Evolutionary conservation across 805 yeast genomes (phyloP), one percentile per base, ranked within the genome.

Genomic region (Starmera quercuum): DNA sequence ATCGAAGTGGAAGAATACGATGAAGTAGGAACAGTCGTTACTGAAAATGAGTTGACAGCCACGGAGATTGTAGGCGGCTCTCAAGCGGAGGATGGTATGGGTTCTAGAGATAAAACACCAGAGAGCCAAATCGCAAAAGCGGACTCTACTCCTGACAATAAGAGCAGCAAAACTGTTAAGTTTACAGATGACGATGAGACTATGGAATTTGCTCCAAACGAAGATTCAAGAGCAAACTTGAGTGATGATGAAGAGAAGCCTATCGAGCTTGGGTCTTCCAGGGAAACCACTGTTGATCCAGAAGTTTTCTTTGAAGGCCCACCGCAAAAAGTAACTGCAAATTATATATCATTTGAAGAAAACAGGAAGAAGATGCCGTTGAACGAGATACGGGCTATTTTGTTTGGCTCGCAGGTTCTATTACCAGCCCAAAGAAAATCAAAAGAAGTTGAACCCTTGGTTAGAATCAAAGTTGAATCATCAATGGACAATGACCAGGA

Each of bases 341-440:
- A 78, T 44, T 61, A 61, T 26, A 53, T 85, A 0, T 64, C 73
- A 2, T 59, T 83, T 29, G 65, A 75, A 38, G 71, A 71, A 24
- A 73, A 75, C 42, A 56, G 57, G 15, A 58, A 53, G 17, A 58
- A 58, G 3, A 37, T 47, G n/a, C 38, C 53, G 3, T 29, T 25
- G 6, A 48, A 56, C 7, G 54, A 57, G 10, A 49, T 71, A 17
- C 38, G 41, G n/a, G 29, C 38, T 3, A 51, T 58, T n/a, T 50
- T 83, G n/a, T 68, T 85, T 42, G 95, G 95, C 2, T 53, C 61
- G 8, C 78, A 78, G 37, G 61, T 84, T 8, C 36, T 63, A 2
- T 56, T 67, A 7, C 71, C 78, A 1, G 72, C 75, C 0, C 60
- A 71, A 5, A 61, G 75, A 27, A 61, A 81, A 31, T 70, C 72